These are phyloP conservation scores for Chrysosporium queenslandicum DNA, from an alignment of 2,329 filamentous ascomycete species.

Conservation along the genomic window DNA sequence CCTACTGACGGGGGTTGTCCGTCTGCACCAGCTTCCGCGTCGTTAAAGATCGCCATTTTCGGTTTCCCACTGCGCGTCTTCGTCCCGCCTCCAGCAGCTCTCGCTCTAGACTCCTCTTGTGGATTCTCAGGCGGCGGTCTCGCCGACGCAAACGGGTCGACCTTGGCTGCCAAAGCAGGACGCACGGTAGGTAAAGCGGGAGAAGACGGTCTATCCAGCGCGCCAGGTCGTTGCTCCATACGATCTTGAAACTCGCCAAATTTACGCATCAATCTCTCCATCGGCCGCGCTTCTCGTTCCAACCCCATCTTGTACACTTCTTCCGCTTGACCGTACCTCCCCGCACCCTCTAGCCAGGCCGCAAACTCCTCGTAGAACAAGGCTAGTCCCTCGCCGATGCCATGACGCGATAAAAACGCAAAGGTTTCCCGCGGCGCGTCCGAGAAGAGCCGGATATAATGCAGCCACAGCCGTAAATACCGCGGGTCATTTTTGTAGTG, in stretches of 20 bases:
- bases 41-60: constrained; percentile 87
- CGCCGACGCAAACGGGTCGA: constrained; percentile 63
- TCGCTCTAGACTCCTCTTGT: constrained; percentile 57
- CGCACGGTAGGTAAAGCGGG: constrained; percentile 77
- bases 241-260: constrained; percentile 84
- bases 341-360: constrained; percentile 75
- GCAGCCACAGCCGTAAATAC: constrained; percentile 86
- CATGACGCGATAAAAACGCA: constrained; percentile 78
- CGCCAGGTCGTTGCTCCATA: constrained; percentile 55
- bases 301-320: constrained; percentile 89
- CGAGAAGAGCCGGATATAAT: constrained; percentile 86
- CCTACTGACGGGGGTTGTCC: constrained; percentile 47
- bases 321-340: constrained; percentile 79
- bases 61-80: constrained; percentile 58
- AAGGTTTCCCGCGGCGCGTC: constrained; percentile 90
- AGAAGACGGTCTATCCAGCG: constrained; percentile 59
- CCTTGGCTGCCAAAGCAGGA: constrained; percentile 72
- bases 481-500: constrained; percentile 94
- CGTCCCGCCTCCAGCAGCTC: constrained; percentile 38
- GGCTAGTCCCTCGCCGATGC: constrained; percentile 75
- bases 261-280: constrained; percentile 72
- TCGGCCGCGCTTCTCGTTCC: constrained; percentile 74
- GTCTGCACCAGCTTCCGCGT: constrained; percentile 52
- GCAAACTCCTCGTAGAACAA: constrained; percentile 97
- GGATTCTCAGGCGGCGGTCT: constrained; percentile 38